Conservation (phyloP, 345 rosid species). For the Alliaria petiolata region DNA sequence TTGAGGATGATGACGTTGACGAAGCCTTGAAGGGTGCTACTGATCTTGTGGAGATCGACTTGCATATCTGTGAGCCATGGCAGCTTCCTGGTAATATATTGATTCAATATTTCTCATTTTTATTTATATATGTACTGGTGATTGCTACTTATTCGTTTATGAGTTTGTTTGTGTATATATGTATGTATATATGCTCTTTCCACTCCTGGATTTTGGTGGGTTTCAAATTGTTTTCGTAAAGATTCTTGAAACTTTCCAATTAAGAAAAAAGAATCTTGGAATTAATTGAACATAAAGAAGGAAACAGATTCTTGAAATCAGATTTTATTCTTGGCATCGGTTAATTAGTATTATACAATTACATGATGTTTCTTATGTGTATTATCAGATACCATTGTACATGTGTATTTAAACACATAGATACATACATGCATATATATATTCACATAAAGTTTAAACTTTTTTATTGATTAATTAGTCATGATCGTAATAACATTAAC, state of each 20-base stretch:
- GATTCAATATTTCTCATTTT: neutral
- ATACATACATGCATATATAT: neutral
- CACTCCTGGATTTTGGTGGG: slow-evolving; percentile 4
- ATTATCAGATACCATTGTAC: neutral
- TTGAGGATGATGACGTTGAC: slow-evolving; percentile 49
- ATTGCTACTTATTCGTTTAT: neutral
- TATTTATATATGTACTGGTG: neutral
- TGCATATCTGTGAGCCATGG: slow-evolving; percentile 99
- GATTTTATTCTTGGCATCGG: slow-evolving; percentile 3
- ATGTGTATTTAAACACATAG: neutral
- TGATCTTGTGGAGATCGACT: slow-evolving; percentile 79
- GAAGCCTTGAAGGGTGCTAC: slow-evolving; percentile 54
- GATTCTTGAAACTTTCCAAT: slow-evolving; percentile 4
- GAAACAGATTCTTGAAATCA: slow-evolving; percentile 13
- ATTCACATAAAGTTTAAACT: neutral
- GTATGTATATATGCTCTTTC: neutral
- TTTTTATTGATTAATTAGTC: neutral
- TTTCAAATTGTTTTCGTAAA: slow-evolving; percentile 5
- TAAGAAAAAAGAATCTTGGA: neutral
- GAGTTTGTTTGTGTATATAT: neutral
- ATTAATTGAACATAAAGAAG: slow-evolving; percentile 13
- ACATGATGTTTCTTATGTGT: slow-evolving; percentile 17
- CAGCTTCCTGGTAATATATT: slow-evolving; percentile 79
- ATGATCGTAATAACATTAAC: neutral
- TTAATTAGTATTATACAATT: neutral